A percentile compares a stretch with the other conserved stretches of the same genome.
Conservation (phyloP, 2,329 filamentous ascomycete genomes). For the Phialophora tarda region DNA sequence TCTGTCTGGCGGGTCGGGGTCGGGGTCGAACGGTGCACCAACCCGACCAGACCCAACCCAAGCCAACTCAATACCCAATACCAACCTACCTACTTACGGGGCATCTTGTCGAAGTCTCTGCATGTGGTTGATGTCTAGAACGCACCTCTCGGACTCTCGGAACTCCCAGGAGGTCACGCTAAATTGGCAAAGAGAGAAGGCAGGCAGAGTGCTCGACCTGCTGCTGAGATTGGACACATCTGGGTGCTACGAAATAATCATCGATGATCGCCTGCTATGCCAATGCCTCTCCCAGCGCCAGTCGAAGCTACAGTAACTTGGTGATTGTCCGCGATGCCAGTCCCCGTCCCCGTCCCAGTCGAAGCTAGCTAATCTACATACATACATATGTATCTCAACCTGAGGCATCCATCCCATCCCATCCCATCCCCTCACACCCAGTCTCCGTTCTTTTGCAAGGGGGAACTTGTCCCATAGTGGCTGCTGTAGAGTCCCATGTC, state of each 20-base stretch:
- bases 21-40: no score
- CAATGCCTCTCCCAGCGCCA: slow-evolving; percentile 1
- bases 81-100: no score
- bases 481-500: slow-evolving; percentile 10
- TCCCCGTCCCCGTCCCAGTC: neutral
- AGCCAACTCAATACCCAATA: no score
- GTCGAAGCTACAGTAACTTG: no score
- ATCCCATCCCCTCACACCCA: no score
- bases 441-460: neutral
- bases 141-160: no score
- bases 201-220: slow-evolving; percentile 6
- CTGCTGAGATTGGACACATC: slow-evolving; percentile 11
- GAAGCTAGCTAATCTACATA: neutral
- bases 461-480: neutral
- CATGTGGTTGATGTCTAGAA: no score
- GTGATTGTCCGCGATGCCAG: no score
- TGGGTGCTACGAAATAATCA: neutral
- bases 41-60: no score
- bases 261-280: neutral
- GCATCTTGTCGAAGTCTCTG: no score
- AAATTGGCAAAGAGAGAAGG: neutral
- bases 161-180: no score
- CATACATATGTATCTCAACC: neutral
- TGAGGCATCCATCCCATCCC: slow-evolving; percentile 1
- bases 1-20: no score